A percentile compares a stretch with the other conserved stretches of the same genome.
phyloP scores from a whole-genome alignment of 805 yeast genomes.

The Kregervanrija pseudodelftensis region DNA sequence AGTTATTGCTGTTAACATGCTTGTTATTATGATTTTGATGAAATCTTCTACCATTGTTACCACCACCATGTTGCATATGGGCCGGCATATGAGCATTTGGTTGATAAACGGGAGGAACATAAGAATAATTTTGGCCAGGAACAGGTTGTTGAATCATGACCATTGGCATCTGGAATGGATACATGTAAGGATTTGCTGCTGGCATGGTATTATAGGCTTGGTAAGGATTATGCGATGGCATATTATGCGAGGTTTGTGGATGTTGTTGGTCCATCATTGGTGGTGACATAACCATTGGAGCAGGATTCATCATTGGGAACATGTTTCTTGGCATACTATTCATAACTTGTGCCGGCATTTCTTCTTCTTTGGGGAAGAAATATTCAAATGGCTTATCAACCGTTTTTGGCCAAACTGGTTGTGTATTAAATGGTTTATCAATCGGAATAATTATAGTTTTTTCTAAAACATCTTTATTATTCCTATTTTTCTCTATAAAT shows the following conservation, averaged over 20 bases:
- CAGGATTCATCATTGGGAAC: constrained; percentile 6
- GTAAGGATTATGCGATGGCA: constrained; percentile 1
- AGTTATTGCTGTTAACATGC: too few relatives aligned
- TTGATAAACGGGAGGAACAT: too few relatives aligned
- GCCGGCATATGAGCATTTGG: not conserved
- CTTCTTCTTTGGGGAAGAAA: constrained; percentile 38
- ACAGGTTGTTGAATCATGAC: constrained; percentile 1
- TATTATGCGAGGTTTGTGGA: not conserved
- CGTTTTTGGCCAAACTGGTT: constrained; percentile 70
- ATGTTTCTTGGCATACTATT: constrained; percentile 1
- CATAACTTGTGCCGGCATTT: constrained; percentile 17
- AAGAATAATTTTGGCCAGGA: not conserved
- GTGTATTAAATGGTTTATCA: constrained; percentile 62
- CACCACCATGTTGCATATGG: not conserved
- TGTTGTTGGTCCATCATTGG: constrained; percentile 13
- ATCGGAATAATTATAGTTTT: constrained; percentile 32
- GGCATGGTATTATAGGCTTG: too few relatives aligned
- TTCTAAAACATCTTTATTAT: constrained; percentile 17
- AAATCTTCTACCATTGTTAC: not conserved
- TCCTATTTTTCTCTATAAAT: constrained; percentile 15
- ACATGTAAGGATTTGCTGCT: not conserved
- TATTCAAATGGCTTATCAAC: constrained; percentile 42
- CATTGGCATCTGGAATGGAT: not conserved
- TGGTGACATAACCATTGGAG: constrained; percentile 10
- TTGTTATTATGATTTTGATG: too few relatives aligned